phyloP scores from a whole-genome alignment of 2,329 filamentous ascomycete genomes.

The Stachybotrys echinatus region DNA sequence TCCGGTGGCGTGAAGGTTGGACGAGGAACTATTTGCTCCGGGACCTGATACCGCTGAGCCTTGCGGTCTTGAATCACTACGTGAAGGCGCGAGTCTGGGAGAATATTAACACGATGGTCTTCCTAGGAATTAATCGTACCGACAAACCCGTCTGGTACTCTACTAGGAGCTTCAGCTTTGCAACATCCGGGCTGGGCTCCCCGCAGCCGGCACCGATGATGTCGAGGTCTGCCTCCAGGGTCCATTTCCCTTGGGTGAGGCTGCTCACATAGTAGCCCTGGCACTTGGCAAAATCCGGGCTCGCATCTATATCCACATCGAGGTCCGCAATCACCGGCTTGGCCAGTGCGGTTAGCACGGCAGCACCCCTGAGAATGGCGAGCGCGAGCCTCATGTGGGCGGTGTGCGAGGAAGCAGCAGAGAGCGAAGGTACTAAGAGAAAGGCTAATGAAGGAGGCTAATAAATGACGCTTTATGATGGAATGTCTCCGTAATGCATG shows the following conservation, averaged over 20 bases:
- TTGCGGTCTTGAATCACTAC: conserved; percentile 65
- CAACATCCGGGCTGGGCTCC: background rate
- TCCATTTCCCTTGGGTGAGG: background rate
- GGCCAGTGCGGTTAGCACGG: background rate
- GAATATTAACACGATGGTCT: background rate
- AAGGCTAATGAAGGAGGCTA: background rate
- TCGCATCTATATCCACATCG: background rate
- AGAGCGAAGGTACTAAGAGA: background rate
- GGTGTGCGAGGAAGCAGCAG: background rate
- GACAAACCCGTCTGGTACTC: conserved; percentile 23
- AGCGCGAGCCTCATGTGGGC: background rate
- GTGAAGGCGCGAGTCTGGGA: conserved; percentile 47
- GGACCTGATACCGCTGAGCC: conserved; percentile 65
- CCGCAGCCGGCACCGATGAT: background rate
- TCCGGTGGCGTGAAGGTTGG: conserved; percentile 38
- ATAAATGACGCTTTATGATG: background rate
- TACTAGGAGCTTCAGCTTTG: conserved; percentile 19
- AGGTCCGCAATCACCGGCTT: conserved; percentile 8
- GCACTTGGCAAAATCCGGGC: background rate
- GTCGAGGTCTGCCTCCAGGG: background rate
- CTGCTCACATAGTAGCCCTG: background rate
- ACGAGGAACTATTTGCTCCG: conserved; percentile 57
- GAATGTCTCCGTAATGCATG: background rate
- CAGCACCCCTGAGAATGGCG: background rate
- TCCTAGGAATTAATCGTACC: background rate